Conservation (phyloP, 2,329 filamentous ascomycete genomes). For the Diaporthe nobilis region DNA sequence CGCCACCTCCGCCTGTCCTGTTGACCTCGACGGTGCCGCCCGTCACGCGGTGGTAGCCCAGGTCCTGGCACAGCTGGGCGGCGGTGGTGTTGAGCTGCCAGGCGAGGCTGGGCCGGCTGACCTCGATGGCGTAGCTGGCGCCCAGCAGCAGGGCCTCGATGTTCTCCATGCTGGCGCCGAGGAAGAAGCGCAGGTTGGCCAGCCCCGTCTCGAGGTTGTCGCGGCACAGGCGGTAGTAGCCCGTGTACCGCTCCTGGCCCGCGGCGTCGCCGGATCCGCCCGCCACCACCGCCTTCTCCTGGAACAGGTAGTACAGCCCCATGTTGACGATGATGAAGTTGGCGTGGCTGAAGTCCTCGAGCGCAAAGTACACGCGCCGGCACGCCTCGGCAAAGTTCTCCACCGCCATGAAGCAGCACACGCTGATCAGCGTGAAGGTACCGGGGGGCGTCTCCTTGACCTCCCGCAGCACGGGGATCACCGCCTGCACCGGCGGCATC, state of each 20-base stretch:
- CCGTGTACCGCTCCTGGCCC: conserved; percentile 52
- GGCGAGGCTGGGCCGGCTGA: conserved; percentile 73
- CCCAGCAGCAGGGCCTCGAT: conserved; percentile 72
- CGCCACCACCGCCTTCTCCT: conserved; percentile 59
- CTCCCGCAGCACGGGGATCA: conserved; percentile 63
- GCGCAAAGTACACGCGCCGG: conserved; percentile 53
- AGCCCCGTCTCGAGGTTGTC: conserved; percentile 66
- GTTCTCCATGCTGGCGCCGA: conserved; percentile 68
- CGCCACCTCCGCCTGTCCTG: conserved; percentile 45
- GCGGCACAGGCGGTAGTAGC: conserved; percentile 58
- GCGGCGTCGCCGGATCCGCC: conserved; percentile 43
- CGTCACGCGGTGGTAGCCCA: conserved; percentile 70
- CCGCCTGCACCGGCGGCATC: conserved; percentile 67
- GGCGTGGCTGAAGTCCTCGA: conserved; percentile 64
- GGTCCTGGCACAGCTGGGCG: conserved; percentile 71
- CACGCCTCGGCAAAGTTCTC: conserved; percentile 66
- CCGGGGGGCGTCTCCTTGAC: conserved; percentile 63
- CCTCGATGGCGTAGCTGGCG: conserved; percentile 73
- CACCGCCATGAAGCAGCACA: conserved; percentile 62
- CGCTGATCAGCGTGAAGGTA: conserved; percentile 62
- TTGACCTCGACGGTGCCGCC: conserved; percentile 47
- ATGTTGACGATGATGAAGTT: conserved; percentile 66
- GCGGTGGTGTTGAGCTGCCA: conserved; percentile 74
- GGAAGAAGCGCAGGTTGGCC: conserved; percentile 67
- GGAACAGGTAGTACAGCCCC: conserved; percentile 64